Conservation (phyloP, 2,329 filamentous ascomycete species). For the Bertia moriformis region DNA sequence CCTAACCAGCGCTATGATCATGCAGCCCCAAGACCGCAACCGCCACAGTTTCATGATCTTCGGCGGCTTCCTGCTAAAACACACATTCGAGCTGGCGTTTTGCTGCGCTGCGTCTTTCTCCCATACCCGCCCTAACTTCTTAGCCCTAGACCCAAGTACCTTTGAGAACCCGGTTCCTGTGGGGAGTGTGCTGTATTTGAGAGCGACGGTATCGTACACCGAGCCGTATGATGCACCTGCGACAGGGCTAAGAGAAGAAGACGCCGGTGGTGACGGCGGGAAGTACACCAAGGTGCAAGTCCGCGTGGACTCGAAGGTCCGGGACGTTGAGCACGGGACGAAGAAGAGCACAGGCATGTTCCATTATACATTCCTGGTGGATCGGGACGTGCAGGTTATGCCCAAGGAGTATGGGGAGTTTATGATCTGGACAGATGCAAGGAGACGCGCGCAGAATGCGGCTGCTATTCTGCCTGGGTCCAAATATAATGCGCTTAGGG, state of each 20-base stretch:
- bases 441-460: constrained; percentile 1
- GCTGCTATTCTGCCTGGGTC: not conserved
- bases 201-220: constrained; percentile 53
- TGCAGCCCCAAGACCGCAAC: constrained; percentile 60
- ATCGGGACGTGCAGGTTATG: constrained; percentile 50
- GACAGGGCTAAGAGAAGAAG: too few species aligned
- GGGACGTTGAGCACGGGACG: constrained; percentile 53
- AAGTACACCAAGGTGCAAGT: constrained; percentile 47
- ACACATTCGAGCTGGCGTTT: constrained; percentile 60
- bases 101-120: constrained; percentile 56
- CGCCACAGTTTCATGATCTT: constrained; percentile 64
- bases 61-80: constrained; percentile 56
- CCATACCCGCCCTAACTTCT: constrained; percentile 51
- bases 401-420: constrained; percentile 26
- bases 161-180: constrained; percentile 62
- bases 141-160: constrained; percentile 55
- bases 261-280: constrained; percentile 17
- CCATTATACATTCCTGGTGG: constrained; percentile 58
- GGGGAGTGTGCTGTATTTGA: constrained; percentile 55
- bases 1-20: constrained; percentile 54
- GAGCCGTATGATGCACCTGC: constrained; percentile 28
- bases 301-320: constrained; percentile 52
- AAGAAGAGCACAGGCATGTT: constrained; percentile 58
- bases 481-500: not conserved
- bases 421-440: constrained; percentile 20